Conservation (phyloP, 2,329 filamentous ascomycete species). For the Blastomyces gilchristii region DNA sequence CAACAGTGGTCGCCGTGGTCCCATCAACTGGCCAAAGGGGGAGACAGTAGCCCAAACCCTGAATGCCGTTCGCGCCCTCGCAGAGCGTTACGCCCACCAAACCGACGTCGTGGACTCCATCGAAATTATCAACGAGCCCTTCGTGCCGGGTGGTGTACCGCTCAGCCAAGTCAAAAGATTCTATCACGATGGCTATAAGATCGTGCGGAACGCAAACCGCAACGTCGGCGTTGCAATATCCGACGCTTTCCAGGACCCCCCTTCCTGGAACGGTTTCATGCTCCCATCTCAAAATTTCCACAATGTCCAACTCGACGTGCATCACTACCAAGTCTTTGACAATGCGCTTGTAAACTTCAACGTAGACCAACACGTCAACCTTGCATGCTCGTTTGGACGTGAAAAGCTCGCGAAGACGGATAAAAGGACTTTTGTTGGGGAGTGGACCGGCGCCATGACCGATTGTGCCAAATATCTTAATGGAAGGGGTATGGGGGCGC, state of each 20-base stretch:
- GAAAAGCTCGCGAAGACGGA: conserved; percentile 43
- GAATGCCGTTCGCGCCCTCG: conserved; percentile 47
- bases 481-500: conserved; percentile 49
- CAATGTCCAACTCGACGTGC: conserved; percentile 54
- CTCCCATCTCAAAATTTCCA: conserved; percentile 34
- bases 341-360: conserved; percentile 41
- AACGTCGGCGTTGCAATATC: conserved; percentile 46
- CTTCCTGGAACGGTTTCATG: conserved; percentile 53
- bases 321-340: conserved; percentile 58
- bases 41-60: conserved; percentile 34
- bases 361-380: conserved; percentile 44
- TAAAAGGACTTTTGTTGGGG: conserved; percentile 58
- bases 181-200: conserved; percentile 45
- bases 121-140: conserved; percentile 37
- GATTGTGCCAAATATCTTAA: conserved; percentile 46
- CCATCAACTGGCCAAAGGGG: conserved; percentile 32
- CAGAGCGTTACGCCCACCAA: conserved; percentile 47
- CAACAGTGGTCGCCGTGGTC: conserved; percentile 46
- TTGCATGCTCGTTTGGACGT: conserved; percentile 46
- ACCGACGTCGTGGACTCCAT: conserved; percentile 49
- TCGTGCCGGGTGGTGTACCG: conserved; percentile 31
- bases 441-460: conserved; percentile 60
- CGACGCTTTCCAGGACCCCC: conserved; percentile 37
- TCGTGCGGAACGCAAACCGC: conserved; percentile 36
- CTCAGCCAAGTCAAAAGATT: conserved; percentile 42